Base-by-base conservation (phyloP, 352 stramenopile species). In the Lagenidium giganteum region DNA sequence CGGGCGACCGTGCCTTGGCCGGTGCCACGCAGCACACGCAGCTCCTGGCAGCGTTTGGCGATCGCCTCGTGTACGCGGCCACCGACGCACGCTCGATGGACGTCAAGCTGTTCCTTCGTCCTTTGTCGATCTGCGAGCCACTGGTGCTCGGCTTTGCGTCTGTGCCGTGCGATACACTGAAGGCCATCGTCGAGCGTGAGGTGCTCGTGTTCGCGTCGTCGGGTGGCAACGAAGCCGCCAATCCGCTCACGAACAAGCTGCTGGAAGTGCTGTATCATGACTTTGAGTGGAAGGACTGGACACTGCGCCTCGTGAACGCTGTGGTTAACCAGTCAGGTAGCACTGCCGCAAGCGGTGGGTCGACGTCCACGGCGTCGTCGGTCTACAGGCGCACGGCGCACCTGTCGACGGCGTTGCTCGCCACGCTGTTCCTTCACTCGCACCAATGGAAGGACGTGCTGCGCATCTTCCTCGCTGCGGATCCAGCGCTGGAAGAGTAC, bases 401-500 rank as follows among this genome's bases (percentile, higher is more conserved):
- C 20, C 31, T 87, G 18, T 76, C 70, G 2, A 32, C 58, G 7
- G n/a, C 54, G 14, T 21, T 70, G 14, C 32, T 86, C 20, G 45
- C 54, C 5, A 84, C 77, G 7, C 57, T 87, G 27, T 63, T 85
- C 17, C 43, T 83, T 12, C 61, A 82, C 21, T 39, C 62, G 0
- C 64, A 83, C 42, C 64, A 69, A 26, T 87, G 72, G 70, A 57
- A 67, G 47, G 72, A 78, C 17, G 71, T 75, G 3, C 33, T 87
- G 5, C 61, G 71, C 4, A 39, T 79, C 2, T 78, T 74, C 9
- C 55, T 86, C 11, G 42, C 50, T 5, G 51, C 57, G 30, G 74
- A 87, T 14, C 77, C 74, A 14, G 62, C 57, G 9, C 45, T 90
- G 2, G 71, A 86, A 59, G 72, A 90, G 57, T 90, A 87, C 43